Evolutionary conservation across 768 basidiomycete genomes (phyloP).

Genomic region (Suillus luteus): DNA sequence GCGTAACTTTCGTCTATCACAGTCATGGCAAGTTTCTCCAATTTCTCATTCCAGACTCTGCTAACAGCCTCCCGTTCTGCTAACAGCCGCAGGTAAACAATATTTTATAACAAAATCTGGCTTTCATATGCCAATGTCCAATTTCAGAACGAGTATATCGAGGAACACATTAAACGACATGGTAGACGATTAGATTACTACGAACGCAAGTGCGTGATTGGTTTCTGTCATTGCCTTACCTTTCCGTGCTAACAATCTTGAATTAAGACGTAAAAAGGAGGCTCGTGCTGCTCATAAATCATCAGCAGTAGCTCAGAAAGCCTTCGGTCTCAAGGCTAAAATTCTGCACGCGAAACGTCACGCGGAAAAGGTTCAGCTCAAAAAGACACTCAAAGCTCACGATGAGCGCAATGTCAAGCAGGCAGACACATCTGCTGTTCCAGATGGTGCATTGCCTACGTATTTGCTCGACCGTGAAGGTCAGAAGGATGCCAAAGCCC

Average conservation of each 20-base stretch:
- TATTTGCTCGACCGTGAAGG: slow-evolving; percentile 96
- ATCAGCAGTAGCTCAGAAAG: slow-evolving; percentile 87
- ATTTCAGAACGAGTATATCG: slow-evolving; percentile 95
- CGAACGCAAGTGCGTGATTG: slow-evolving; percentile 79
- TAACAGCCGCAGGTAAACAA: slow-evolving; percentile 64
- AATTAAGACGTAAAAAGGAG: slow-evolving; percentile 72
- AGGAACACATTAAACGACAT: slow-evolving; percentile 97
- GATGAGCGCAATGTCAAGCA: slow-evolving; percentile 99
- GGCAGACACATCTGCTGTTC: slow-evolving; percentile 76
- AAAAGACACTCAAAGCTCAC: slow-evolving; percentile 99
- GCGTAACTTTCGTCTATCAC: slow-evolving; percentile 12
- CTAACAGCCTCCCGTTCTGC: slow-evolving; percentile 18
- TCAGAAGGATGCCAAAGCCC: slow-evolving; percentile 97
- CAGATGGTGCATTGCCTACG: slow-evolving; percentile 91
- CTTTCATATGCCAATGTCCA: slow-evolving; percentile 13
- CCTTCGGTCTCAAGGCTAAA: slow-evolving; percentile 97
- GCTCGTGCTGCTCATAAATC: slow-evolving; percentile 76
- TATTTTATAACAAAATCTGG: not conserved
- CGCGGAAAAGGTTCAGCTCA: slow-evolving; percentile 97
- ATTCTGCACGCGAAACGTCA: slow-evolving; percentile 96
- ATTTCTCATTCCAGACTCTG: not conserved
- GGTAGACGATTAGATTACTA: slow-evolving; percentile 94
- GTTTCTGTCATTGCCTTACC: not conserved
- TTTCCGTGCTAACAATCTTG: not conserved
- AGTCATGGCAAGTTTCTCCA: slow-evolving; percentile 30